phyloP scores from a whole-genome alignment of 257 asterid species.

The Solanum arcanum region DNA sequence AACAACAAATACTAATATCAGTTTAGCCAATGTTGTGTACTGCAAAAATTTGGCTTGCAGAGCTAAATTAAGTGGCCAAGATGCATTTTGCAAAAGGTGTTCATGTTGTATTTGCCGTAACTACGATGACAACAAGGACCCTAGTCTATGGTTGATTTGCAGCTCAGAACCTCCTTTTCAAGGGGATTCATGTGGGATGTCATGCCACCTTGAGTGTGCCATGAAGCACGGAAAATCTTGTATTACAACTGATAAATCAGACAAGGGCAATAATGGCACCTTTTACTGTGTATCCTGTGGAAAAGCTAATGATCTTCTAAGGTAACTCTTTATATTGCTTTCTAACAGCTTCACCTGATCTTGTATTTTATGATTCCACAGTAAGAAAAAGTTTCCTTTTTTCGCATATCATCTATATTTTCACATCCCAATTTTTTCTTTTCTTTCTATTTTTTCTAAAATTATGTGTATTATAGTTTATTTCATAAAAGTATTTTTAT shows the following conservation, averaged over 20 bases:
- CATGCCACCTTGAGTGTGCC: constrained; percentile 98
- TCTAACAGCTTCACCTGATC: not conserved
- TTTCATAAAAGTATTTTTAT: not conserved
- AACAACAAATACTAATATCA: constrained; percentile 17
- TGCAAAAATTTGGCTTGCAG: constrained; percentile 92
- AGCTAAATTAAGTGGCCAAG: constrained; percentile 40
- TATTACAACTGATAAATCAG: constrained; percentile 40
- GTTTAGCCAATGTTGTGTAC: constrained; percentile 11
- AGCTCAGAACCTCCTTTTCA: constrained; percentile 72
- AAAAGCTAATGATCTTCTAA: constrained; percentile 68
- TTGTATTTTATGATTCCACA: not conserved
- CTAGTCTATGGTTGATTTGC: constrained; percentile 86
- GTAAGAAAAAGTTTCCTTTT: not conserved
- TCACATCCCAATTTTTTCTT: not conserved
- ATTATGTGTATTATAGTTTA: not conserved
- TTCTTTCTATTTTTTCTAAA: not conserved
- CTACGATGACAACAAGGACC: constrained; percentile 95
- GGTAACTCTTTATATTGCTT: constrained; percentile 31
- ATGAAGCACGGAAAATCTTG: constrained; percentile 56
- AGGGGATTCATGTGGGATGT: constrained; percentile 75
- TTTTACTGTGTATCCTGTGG: constrained; percentile 81
- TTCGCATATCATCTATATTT: not conserved
- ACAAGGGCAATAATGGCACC: constrained; percentile 66
- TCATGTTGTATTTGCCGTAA: constrained; percentile 82
- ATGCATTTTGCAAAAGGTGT: constrained; percentile 78